Evolutionary conservation across 345 rosid species (phyloP), one percentile per base, ranked within the genome.

Genomic region (Populus alba): DNA sequence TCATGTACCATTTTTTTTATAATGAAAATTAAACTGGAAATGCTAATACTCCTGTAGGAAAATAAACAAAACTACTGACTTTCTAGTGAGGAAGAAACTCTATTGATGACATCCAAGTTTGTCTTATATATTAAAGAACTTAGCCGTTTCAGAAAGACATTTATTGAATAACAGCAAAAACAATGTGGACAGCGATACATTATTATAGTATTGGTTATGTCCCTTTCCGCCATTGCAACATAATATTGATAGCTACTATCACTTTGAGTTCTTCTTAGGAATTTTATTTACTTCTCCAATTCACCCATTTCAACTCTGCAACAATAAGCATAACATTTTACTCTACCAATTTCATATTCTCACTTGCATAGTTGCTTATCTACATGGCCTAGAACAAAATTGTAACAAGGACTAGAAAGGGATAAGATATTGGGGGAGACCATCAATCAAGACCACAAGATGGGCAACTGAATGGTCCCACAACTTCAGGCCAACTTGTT

Each of bases 401-500:
- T 20, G 11, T 27, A 27, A 55, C 8, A 2, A 53, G n/a, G 35
- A 57, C 7, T 61, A 47, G 35, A 18, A 35, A 53, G 49, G 39
- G 61, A 45, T 59, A 61, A 77, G 49, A 31, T 22, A 27, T 66
- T 31, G 69, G 41, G 33, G 31, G 29, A 37, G 73, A 57, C 74
- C 22, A 70, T 11, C 38, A 17, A 16, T 70, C 43, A 77, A 41
- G 61, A 70, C 59, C 70, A 61, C 75, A 77, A 29, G 29, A 70
- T 62, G 74, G 75, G 33, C 75, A 61, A 35, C 3, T 57, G 59
- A 25, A 69, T 47, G 66, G 72, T 66, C 8, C 37, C 65, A 31
- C 33, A 75, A 29, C 12, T 67, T 75, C 47, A 22, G 35, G 23
- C 72, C 62, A 33, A 29, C 72, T 15, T n/a, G 70, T 17, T 62